These are phyloP conservation scores for Lippia alba DNA, from an alignment of 305 asterid genomes.

Conservation along the genomic window DNA sequence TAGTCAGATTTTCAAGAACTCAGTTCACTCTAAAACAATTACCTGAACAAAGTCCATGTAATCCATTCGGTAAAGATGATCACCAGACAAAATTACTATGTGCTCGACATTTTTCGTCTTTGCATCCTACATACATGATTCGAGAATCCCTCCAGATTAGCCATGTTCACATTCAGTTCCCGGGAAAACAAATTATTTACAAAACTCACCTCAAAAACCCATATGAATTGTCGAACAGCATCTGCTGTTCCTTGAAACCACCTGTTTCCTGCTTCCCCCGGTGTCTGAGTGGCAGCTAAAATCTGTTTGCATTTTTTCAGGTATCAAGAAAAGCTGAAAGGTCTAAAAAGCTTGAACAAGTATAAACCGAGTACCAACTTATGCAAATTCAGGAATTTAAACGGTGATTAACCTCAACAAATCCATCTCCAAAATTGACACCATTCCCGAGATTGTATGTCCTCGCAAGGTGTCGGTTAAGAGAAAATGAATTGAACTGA, in stretches of 20 bases:
- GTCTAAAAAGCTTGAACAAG: too few species aligned
- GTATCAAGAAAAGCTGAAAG: too few species aligned
- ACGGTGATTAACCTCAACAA: constrained; percentile 80
- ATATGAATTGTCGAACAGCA: constrained; percentile 90
- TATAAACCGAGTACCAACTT: too few species aligned
- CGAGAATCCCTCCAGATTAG: constrained; percentile 26
- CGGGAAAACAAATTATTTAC: neutral
- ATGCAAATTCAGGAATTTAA: too few species aligned
- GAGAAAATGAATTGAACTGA: constrained; percentile 94
- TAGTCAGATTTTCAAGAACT: neutral
- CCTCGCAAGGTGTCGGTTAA: constrained; percentile 92
- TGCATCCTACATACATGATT: constrained; percentile 61
- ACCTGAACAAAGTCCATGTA: constrained; percentile 98
- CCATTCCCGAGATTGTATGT: constrained; percentile 86
- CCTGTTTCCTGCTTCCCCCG: constrained; percentile 86
- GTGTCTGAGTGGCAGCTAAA: constrained; percentile 96
- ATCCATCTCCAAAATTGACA: constrained; percentile 88
- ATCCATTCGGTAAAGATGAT: constrained; percentile 96
- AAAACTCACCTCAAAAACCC: constrained; percentile 93
- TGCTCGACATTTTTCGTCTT: constrained; percentile 79
- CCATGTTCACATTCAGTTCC: neutral
- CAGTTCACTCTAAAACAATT: neutral
- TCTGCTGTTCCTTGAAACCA: constrained; percentile 99
- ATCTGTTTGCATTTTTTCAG: constrained; percentile 49
- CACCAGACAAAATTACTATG: constrained; percentile 89